A percentile compares a stretch with the other conserved stretches of the same genome.
Conservation (phyloP, 352 stramenopile species). For the Phytophthora pini region DNA sequence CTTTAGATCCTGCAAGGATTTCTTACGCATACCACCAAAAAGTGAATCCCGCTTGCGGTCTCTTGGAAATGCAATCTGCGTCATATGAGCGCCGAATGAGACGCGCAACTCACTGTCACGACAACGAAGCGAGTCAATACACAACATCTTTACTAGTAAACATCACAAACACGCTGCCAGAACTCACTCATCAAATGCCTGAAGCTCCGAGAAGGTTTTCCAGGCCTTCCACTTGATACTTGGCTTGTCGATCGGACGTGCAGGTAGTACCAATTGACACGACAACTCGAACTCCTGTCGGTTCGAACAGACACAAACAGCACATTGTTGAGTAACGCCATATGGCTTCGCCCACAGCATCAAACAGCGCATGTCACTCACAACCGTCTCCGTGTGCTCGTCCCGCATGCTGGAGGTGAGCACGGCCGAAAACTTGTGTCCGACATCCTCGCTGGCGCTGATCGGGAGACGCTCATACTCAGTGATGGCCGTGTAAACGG, state of each 20-base stretch:
- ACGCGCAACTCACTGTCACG: slow-evolving; percentile 59
- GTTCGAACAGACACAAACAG: slow-evolving; percentile 13
- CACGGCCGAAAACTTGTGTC: slow-evolving; percentile 57
- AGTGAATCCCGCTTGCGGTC: slow-evolving; percentile 79
- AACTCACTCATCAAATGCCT: slow-evolving; percentile 75
- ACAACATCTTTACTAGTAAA: background rate
- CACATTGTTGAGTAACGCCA: slow-evolving; percentile 17
- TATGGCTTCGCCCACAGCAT: slow-evolving; percentile 9
- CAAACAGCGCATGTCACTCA: slow-evolving; percentile 30
- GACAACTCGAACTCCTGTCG: slow-evolving; percentile 75
- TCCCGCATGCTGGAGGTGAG: slow-evolving; percentile 63
- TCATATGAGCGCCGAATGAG: slow-evolving; percentile 60
- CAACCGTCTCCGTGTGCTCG: slow-evolving; percentile 63
- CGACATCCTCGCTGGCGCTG: slow-evolving; percentile 42
- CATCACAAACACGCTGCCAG: background rate
- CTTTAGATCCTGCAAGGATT: slow-evolving; percentile 69
- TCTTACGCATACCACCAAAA: slow-evolving; percentile 73
- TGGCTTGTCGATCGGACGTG: slow-evolving; percentile 60
- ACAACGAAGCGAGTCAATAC: slow-evolving; percentile 14
- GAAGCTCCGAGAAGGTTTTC: slow-evolving; percentile 73
- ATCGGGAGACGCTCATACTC: slow-evolving; percentile 62
- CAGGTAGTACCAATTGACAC: slow-evolving; percentile 66
- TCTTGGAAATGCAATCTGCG: slow-evolving; percentile 61
- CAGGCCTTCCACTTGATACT: slow-evolving; percentile 84
- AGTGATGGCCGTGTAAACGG: slow-evolving; percentile 77